Conservation (phyloP, 371 early-diverging fungal species). For the Mortierella sp. region DNA sequence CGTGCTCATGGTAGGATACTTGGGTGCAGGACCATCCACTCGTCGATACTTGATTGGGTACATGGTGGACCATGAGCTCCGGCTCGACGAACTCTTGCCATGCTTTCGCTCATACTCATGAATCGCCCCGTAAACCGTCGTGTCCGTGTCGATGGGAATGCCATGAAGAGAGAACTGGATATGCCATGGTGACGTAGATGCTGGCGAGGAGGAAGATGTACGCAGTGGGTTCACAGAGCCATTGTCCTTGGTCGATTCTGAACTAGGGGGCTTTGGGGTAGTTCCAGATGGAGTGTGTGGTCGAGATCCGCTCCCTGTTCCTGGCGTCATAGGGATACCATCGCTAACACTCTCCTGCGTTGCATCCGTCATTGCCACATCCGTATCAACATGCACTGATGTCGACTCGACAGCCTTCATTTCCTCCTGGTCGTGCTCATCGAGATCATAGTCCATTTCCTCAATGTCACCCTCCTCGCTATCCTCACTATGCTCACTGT, state of each 20-base stretch:
- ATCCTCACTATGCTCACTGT: slow-evolving; percentile 3
- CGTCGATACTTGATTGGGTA: slow-evolving; percentile 64
- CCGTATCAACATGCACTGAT: slow-evolving; percentile 27
- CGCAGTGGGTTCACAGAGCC: slow-evolving; percentile 1
- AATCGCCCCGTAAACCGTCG: slow-evolving; percentile 71
- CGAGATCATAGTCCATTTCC: slow-evolving; percentile 34
- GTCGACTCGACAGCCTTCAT: slow-evolving; percentile 31
- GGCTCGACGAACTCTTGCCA: slow-evolving; percentile 29
- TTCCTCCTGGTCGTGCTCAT: slow-evolving; percentile 8
- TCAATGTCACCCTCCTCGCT: slow-evolving; percentile 53
- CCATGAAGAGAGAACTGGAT: slow-evolving; percentile 66
- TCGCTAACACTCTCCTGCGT: slow-evolving; percentile 4
- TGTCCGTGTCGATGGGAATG: slow-evolving; percentile 60
- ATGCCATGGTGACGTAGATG: slow-evolving; percentile 55
- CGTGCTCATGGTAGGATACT: slow-evolving; percentile 8
- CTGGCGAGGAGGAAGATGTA: slow-evolving; percentile 13
- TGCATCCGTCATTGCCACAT: slow-evolving; percentile 16
- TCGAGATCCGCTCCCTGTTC: too few relatives aligned
- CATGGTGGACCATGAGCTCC: slow-evolving; percentile 61
- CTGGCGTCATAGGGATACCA: too few relatives aligned
- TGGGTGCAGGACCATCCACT: slow-evolving; percentile 32
- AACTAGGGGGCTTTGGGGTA: background rate
- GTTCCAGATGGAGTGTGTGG: too few relatives aligned
- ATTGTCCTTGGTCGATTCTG: background rate
- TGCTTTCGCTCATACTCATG: slow-evolving; percentile 61